Percentiles rank a stretch among this genome's conserved stretches.
Evolutionary conservation across 2,329 filamentous ascomycete species (phyloP).

Genomic region (Fusarium nelsonii): DNA sequence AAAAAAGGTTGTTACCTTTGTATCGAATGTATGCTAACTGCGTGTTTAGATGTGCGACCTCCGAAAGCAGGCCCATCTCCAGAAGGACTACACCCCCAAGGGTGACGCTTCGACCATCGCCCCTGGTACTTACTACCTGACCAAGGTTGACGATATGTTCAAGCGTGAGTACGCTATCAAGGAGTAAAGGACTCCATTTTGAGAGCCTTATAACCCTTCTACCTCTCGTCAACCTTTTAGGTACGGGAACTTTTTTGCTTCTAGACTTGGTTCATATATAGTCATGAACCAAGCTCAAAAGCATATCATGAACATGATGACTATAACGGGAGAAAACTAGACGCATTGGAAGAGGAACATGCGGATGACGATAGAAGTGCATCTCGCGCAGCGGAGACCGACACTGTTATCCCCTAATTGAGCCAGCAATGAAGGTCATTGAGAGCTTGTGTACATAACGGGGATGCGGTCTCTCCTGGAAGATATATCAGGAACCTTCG

Average conservation of each 20-base stretch:
- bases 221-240: conserved; percentile 30
- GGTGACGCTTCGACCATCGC: conserved; percentile 75
- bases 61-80: conserved; percentile 84
- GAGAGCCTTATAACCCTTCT: conserved; percentile 30
- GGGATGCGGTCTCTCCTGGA: conserved; percentile 37
- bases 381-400: conserved; percentile 32
- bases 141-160: conserved; percentile 87
- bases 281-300: conserved; percentile 22
- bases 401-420: conserved; percentile 45
- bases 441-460: conserved; percentile 45
- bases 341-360: conserved; percentile 46
- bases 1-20: not conserved
- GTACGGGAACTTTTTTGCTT: conserved; percentile 33
- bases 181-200: conserved; percentile 62
- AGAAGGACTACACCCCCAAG: conserved; percentile 80
- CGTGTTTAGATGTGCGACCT: conserved; percentile 77
- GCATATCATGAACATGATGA: conserved; percentile 44
- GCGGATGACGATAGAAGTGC: conserved; percentile 47
- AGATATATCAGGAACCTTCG: conserved; percentile 38
- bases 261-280: conserved; percentile 20
- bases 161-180: conserved; percentile 82
- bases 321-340: conserved; percentile 42
- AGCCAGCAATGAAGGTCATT: conserved; percentile 35
- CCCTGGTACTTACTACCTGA: conserved; percentile 81
- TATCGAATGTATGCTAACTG: conserved; percentile 38